phyloP scores from a whole-genome alignment of 2,329 filamentous ascomycete species.

The Onygenales sp. region DNA sequence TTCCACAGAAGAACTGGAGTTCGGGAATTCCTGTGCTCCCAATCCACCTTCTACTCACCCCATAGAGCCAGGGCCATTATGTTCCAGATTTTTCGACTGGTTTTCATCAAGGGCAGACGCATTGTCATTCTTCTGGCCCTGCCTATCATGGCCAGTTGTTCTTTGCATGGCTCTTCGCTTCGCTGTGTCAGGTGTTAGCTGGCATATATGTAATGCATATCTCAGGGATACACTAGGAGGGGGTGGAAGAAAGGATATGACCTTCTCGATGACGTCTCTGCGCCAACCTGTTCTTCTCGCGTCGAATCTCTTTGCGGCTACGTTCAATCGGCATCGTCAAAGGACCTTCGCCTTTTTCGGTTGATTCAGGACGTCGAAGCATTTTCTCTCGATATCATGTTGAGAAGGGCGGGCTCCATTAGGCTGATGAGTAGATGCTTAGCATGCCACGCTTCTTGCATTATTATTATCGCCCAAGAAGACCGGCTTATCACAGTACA shows the following conservation, averaged over 20 bases:
- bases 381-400: neutral
- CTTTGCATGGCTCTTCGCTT: neutral
- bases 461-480: too few species aligned
- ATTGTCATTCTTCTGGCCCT: neutral
- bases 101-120: neutral
- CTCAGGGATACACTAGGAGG: neutral
- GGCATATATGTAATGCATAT: neutral
- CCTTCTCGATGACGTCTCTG: neutral
- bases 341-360: neutral
- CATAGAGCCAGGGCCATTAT: neutral
- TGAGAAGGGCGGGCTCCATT: too few species aligned
- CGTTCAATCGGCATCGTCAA: neutral
- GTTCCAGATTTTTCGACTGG: neutral
- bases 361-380: neutral
- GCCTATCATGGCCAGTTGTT: neutral
- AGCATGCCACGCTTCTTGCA: too few species aligned
- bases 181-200: neutral
- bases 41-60: neutral
- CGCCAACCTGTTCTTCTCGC: neutral
- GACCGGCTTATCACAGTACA: too few species aligned
- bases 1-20: neutral
- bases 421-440: too few species aligned
- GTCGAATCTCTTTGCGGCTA: neutral
- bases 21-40: neutral
- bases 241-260: neutral